Base-by-base conservation (phyloP, 1,284 basidiomycete genomes). In the Ganoderma lingzhi region DNA sequence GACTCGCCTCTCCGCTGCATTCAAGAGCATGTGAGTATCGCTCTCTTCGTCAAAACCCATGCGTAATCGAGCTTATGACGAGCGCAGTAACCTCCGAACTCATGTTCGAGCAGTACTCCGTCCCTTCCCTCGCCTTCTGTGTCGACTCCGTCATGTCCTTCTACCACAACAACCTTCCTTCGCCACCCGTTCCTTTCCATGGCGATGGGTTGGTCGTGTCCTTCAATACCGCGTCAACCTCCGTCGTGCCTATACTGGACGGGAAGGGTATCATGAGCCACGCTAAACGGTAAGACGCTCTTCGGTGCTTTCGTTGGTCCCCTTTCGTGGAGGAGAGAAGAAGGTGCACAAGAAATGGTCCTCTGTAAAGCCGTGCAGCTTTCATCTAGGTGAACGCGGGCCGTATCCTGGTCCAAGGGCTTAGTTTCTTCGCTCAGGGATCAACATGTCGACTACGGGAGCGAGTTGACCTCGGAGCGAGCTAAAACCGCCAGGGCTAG, bases 101-200 rank as follows among this genome's bases (percentile, higher is more conserved):
- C 32, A 89, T 99, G 80, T 99, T 99, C 78, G 98, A 99, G 83
- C 89, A 92, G 61, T 99, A 99, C 79, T 87, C 87, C 19, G 95
- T 93, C 1, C 97, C 97, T 0, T 91, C 92, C 2, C 86, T 99
- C 59, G 87, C 93, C 17, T 99, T 95, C 80, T 96, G 95, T 68
- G 84, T 99, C 72, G 98, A 99, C 78, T 93, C 94, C 8, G 84
- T 97, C 68, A 97, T 98, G 87, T 96, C 97, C 0, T 97, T 98
- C 76, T 96, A 93, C 76, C 86, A 92, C 75, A 93, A 94, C 78
- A 86, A 90, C 71, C 82, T 82, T 2, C 83, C 84, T 6, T 71
- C 77, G 0, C 73, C 76, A 2, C 70, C 77, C 3, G 69, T 74
- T 1, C 80, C 84, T 0, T 91, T 89, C 74, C 76, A 77, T 0